phyloP scores from a whole-genome alignment of 208 protist species.

The Crithidia thermophila region DNA sequence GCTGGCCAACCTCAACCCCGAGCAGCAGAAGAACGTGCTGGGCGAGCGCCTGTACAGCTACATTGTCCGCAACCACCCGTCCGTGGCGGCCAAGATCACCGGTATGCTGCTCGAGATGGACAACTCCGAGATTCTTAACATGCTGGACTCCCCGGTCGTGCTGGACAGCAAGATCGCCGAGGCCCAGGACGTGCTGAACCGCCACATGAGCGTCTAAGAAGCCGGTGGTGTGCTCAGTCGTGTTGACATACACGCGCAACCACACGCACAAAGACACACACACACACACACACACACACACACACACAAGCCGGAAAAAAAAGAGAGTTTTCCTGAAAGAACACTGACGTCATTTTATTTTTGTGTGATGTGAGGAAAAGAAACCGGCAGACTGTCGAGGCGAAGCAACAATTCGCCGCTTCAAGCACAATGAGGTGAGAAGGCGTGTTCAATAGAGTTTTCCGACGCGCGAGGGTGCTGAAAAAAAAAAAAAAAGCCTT shows the following conservation, averaged over 20 bases:
- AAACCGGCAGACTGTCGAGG: no score
- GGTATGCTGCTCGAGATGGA: constrained; percentile 99
- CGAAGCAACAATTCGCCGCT: no score
- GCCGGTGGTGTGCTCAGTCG: not conserved
- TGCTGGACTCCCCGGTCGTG: constrained; percentile 92
- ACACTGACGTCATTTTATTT: no score
- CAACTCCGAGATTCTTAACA: constrained; percentile 94
- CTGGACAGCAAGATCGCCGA: constrained; percentile 97
- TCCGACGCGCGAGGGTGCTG: not conserved
- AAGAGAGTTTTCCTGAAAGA: no score
- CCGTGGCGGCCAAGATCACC: constrained; percentile 97
- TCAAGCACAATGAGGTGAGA: no score
- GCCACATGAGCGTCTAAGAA: constrained; percentile 82
- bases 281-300: not conserved
- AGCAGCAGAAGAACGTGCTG: constrained; percentile 96
- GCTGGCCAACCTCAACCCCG: constrained; percentile 67
- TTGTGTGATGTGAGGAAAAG: no score
- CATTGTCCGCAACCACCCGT: constrained; percentile 88
- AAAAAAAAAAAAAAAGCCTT: not conserved
- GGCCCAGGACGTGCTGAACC: constrained; percentile 95
- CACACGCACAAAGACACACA: not conserved
- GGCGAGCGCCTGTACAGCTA: constrained; percentile 97
- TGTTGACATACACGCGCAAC: not conserved
- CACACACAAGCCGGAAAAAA: no score
- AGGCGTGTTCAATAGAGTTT: no score